Percentiles rank a stretch among this genome's conserved stretches.
Evolutionary conservation across 1,284 basidiomycete genomes (phyloP).

Genomic region (Trichosporon faecale): DNA sequence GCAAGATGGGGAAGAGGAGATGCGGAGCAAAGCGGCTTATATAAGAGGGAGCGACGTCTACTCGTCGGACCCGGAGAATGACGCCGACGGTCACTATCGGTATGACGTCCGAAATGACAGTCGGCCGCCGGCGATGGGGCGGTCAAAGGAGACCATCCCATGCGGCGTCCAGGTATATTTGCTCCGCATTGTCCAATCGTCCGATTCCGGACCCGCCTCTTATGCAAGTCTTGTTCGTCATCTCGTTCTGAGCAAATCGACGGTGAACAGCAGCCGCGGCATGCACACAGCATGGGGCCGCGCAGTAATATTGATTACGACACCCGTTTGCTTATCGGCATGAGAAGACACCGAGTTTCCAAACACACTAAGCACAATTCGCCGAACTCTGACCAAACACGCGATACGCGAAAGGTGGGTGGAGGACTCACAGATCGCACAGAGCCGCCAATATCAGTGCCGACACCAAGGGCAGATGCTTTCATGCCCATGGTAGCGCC

Average conservation of each 20-base stretch:
- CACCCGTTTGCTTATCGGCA: not conserved
- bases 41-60: not conserved
- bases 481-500: constrained; percentile 49
- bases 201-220: not conserved
- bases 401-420: not conserved
- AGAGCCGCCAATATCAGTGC: constrained; percentile 52
- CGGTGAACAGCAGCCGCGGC: not conserved
- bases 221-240: not conserved
- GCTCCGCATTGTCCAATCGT: not conserved
- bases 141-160: not conserved
- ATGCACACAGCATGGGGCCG: not conserved
- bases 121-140: constrained; percentile 1
- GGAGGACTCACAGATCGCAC: constrained; percentile 29
- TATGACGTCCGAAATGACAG: not conserved
- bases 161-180: not conserved
- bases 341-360: not conserved
- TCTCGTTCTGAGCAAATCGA: not conserved
- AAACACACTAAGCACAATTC: not conserved
- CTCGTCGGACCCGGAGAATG: not conserved
- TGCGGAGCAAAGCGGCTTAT: not conserved
- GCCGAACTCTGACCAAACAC: not conserved
- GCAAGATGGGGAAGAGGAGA: not conserved
- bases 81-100: not conserved
- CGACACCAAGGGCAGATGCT: constrained; percentile 39
- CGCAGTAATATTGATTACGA: not conserved